phyloP scores from a whole-genome alignment of 1,284 basidiomycete species.

The Marasmius sp. region DNA sequence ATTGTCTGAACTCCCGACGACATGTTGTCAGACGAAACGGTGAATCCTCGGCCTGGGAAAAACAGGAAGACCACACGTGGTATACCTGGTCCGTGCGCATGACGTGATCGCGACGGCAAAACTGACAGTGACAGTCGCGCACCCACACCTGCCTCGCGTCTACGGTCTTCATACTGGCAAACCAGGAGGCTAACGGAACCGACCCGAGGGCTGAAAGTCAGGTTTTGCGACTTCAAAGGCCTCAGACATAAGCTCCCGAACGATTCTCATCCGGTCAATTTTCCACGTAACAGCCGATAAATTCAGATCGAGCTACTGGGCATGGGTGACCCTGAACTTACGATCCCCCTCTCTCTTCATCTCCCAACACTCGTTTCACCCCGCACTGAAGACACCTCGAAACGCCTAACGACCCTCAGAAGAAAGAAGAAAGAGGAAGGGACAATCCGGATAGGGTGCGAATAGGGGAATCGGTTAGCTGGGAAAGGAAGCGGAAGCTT shows the following conservation, averaged over 20 bases:
- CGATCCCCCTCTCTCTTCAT: neutral
- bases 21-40: conserved; percentile 19
- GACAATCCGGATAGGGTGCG: neutral
- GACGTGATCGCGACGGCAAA: neutral
- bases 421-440: neutral
- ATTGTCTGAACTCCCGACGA: conserved; percentile 45
- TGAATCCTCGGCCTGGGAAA: neutral
- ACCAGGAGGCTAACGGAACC: neutral
- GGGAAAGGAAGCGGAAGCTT: neutral
- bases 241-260: neutral
- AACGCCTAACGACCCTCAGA: neutral
- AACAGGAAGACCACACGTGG: neutral
- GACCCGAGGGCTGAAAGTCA: neutral
- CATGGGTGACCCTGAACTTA: neutral
- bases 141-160: too few relatives aligned
- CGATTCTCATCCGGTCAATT: neutral
- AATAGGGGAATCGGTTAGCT: neutral
- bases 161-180: neutral
- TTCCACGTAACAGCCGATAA: neutral
- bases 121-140: too few relatives aligned
- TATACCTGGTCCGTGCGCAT: neutral
- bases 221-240: neutral
- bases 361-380: neutral
- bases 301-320: neutral
- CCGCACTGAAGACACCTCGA: neutral